Conservation (phyloP, 768 basidiomycete genomes). For the Pholiota microspora region DNA sequence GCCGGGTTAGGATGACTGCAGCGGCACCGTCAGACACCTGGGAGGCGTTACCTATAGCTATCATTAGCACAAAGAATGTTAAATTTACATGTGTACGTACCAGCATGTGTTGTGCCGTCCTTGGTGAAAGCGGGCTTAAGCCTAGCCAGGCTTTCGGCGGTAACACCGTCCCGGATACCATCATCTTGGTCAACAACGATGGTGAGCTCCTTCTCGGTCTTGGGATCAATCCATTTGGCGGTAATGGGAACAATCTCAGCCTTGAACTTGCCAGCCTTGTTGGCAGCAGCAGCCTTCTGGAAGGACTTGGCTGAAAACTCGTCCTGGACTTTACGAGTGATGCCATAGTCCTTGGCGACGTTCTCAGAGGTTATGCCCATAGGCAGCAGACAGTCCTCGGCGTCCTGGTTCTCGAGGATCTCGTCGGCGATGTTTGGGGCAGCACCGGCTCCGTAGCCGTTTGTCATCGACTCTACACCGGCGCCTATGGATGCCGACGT, state of each 20-base stretch:
- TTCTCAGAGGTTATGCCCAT: slow-evolving; percentile 98
- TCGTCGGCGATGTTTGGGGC: slow-evolving; percentile 61
- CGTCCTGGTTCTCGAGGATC: slow-evolving; percentile 62
- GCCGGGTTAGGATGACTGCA: slow-evolving; percentile 80
- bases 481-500: slow-evolving; percentile 46
- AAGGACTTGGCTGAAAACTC: slow-evolving; percentile 82
- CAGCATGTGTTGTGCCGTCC: slow-evolving; percentile 76
- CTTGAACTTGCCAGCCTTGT: slow-evolving; percentile 79
- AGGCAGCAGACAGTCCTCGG: slow-evolving; percentile 80
- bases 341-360: slow-evolving; percentile 73
- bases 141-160: slow-evolving; percentile 71
- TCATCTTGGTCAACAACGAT: slow-evolving; percentile 80
- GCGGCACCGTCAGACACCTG: slow-evolving; percentile 94
- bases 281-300: slow-evolving; percentile 79
- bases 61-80: not conserved
- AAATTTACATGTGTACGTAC: slow-evolving; percentile 20
- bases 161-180: slow-evolving; percentile 84
- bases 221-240: slow-evolving; percentile 67
- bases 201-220: slow-evolving; percentile 64
- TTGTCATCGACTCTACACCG: slow-evolving; percentile 90
- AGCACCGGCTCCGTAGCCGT: slow-evolving; percentile 62
- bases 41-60: slow-evolving; percentile 61
- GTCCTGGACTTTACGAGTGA: slow-evolving; percentile 79
- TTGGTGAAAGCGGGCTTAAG: slow-evolving; percentile 85
- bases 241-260: slow-evolving; percentile 83